Evolutionary conservation across 768 basidiomycete genomes (phyloP).

Genomic region (Pluteus cervinus): DNA sequence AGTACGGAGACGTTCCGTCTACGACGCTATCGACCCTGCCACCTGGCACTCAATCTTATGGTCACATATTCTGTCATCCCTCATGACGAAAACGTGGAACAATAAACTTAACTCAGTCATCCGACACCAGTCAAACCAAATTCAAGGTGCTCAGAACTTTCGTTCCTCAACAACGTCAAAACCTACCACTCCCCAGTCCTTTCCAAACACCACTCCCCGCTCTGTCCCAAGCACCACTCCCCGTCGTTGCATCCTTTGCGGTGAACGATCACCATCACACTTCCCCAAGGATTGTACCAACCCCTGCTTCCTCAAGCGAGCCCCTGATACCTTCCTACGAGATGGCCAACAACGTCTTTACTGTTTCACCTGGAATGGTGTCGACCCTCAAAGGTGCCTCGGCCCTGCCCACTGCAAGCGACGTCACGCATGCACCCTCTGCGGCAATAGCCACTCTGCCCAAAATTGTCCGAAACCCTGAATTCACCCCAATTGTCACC

Average conservation of each 20-base stretch:
- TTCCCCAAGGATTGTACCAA: constrained; percentile 5
- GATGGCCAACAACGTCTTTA: constrained; percentile 7
- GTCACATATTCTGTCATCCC: no score
- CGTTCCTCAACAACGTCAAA: no score
- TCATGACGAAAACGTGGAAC: no score
- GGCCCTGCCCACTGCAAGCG: not conserved
- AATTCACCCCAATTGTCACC: constrained; percentile 16
- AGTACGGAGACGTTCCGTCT: constrained; percentile 7
- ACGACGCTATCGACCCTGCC: constrained; percentile 6
- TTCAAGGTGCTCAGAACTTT: no score
- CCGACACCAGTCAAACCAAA: no score
- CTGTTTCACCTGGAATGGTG: constrained; percentile 13
- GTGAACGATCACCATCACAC: constrained; percentile 8
- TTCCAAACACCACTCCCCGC: constrained; percentile 1
- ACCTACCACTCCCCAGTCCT: constrained; percentile 7
- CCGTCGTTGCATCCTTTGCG: constrained; percentile 11
- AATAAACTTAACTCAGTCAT: no score
- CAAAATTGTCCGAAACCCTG: constrained; percentile 11
- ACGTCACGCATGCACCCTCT: constrained; percentile 14
- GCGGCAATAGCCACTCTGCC: constrained; percentile 10
- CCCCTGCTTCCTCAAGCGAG: constrained; percentile 3
- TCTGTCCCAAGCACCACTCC: not conserved
- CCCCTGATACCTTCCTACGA: constrained; percentile 3
- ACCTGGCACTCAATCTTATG: constrained; percentile 7
- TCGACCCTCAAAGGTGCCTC: constrained; percentile 8